These are phyloP conservation scores for Rhizopogon vinicolor DNA, from an alignment of 768 basidiomycete species.

Conservation along the genomic window DNA sequence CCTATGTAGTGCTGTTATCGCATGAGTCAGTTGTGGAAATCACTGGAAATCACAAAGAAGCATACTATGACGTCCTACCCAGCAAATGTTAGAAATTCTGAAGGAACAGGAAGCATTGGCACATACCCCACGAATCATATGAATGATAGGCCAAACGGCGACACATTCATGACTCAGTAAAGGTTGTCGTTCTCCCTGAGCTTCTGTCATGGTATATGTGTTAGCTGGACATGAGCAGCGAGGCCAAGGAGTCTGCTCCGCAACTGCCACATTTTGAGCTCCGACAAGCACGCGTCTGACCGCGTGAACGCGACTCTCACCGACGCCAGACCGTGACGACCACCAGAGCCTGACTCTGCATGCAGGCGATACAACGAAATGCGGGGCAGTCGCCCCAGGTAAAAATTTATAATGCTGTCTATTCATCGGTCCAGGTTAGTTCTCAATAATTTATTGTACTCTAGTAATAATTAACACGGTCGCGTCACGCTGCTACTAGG, in stretches of 20 bases:
- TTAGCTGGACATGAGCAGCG: background rate
- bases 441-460: background rate
- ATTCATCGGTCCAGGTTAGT: constrained; percentile 80
- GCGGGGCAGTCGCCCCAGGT: constrained; percentile 48
- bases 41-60: background rate
- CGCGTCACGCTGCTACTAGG: constrained; percentile 39
- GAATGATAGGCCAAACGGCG: constrained; percentile 79
- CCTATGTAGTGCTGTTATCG: constrained; percentile 61
- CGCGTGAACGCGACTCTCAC: constrained; percentile 7
- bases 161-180: constrained; percentile 48
- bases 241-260: background rate
- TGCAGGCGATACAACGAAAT: constrained; percentile 23
- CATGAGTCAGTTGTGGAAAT: background rate
- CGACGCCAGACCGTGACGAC: constrained; percentile 18
- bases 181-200: constrained; percentile 29
- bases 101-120: background rate
- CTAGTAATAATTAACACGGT: constrained; percentile 8
- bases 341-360: constrained; percentile 10
- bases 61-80: constrained; percentile 55
- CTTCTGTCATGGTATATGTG: constrained; percentile 7
- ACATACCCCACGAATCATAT: constrained; percentile 65
- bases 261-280: constrained; percentile 21
- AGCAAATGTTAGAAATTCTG: constrained; percentile 11
- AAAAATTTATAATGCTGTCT: constrained; percentile 92
- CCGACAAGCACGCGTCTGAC: constrained; percentile 30